Conservation (phyloP, 331 rosid species). For the Pyracantha coccinea region DNA sequence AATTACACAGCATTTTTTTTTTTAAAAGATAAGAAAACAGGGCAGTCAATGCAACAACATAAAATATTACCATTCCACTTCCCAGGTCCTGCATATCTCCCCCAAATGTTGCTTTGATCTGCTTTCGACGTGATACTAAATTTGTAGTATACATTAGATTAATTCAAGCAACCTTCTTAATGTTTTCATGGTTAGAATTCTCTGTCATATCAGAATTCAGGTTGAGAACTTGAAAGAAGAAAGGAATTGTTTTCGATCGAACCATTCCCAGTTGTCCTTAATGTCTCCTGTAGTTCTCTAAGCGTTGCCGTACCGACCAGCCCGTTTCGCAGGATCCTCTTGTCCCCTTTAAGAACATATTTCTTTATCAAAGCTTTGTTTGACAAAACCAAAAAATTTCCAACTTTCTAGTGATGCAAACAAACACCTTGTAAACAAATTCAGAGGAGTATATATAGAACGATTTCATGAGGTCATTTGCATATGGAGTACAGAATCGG, state of each 20-base stretch:
- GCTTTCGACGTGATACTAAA: constrained; percentile 18
- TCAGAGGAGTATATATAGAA: background rate
- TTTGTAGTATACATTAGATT: background rate
- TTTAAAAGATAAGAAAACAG: background rate
- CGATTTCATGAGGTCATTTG: constrained; percentile 1
- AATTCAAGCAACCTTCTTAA: background rate
- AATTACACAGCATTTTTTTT: background rate
- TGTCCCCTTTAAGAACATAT: constrained; percentile 7
- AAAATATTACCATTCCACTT: constrained; percentile 18
- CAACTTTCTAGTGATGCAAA: background rate
- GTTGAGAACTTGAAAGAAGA: background rate
- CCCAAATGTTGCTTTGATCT: constrained; percentile 17
- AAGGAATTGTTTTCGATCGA: background rate
- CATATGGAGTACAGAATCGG: constrained; percentile 19
- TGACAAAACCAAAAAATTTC: background rate
- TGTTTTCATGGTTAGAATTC: background rate
- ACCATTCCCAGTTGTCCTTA: constrained; percentile 16
- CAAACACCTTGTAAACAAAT: background rate
- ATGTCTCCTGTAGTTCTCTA: constrained; percentile 23
- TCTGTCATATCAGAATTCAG: background rate
- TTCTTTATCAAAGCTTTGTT: background rate
- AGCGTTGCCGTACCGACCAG: constrained; percentile 13
- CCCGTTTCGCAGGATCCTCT: constrained; percentile 19
- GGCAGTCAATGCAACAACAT: background rate
- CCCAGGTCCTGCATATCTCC: constrained; percentile 18